phyloP scores from a whole-genome alignment of 1,284 basidiomycete species.

The Ceratobasidium sp. region DNA sequence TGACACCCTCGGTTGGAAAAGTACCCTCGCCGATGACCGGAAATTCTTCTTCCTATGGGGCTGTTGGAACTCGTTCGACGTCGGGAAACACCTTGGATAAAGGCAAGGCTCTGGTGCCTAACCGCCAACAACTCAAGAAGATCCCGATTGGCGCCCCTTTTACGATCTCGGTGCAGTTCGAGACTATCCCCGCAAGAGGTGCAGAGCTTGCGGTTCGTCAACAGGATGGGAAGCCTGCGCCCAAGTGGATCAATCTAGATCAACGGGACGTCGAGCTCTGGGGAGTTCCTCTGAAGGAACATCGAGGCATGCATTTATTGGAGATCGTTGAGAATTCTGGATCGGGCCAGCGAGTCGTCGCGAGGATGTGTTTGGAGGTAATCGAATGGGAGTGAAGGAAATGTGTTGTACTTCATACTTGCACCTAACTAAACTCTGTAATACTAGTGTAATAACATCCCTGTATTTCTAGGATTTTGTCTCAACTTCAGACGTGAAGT shows the following conservation, averaged over 20 bases:
- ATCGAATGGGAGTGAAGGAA: conserved; percentile 36
- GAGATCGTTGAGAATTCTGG: conserved; percentile 51
- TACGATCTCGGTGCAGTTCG: conserved; percentile 53
- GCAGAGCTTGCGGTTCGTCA: conserved; percentile 29
- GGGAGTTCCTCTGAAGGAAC: conserved; percentile 53
- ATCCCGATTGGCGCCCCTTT: conserved; percentile 54
- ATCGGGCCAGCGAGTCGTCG: conserved; percentile 52
- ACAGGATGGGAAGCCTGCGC: conserved; percentile 47
- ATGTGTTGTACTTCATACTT: background rate
- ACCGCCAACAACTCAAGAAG: conserved; percentile 49
- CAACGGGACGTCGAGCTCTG: conserved; percentile 52
- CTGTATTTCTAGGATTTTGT: conserved; percentile 3
- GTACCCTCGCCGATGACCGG: conserved; percentile 7
- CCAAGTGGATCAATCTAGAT: conserved; percentile 53
- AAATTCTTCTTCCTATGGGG: conserved; percentile 48
- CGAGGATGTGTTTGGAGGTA: conserved; percentile 44
- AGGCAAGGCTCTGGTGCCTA: conserved; percentile 1
- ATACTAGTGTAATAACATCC: conserved; percentile 38
- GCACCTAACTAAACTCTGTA: conserved; percentile 6
- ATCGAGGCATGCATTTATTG: conserved; percentile 51
- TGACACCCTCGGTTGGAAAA: conserved; percentile 39
- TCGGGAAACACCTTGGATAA: conserved; percentile 42
- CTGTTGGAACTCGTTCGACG: conserved; percentile 50
- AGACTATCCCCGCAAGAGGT: conserved; percentile 33
- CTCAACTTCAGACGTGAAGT: background rate